A percentile compares a stretch with the other conserved stretches of the same genome.
phyloP scores from a whole-genome alignment of 441 rosid species.

The Arabidopsis lyrata region DNA sequence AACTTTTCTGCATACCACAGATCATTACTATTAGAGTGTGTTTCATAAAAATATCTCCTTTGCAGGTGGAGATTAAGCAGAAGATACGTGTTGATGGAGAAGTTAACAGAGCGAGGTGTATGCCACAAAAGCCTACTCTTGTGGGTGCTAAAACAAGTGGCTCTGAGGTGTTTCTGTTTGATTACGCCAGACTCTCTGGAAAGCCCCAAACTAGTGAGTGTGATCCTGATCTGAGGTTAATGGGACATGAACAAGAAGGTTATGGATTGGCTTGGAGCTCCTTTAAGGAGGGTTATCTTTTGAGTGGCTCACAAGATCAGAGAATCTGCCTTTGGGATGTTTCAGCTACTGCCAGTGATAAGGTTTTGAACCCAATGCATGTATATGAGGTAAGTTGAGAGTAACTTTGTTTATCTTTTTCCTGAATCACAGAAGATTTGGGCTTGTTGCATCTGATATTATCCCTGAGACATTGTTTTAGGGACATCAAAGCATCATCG shows the following conservation, averaged over 20 bases:
- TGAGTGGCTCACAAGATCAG: slow-evolving; percentile 85
- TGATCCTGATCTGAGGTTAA: slow-evolving; percentile 79
- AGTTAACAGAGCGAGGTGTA: slow-evolving; percentile 84
- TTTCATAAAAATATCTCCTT: slow-evolving; percentile 8
- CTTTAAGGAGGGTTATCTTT: slow-evolving; percentile 74
- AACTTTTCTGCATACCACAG: neutral
- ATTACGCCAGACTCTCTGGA: slow-evolving; percentile 61
- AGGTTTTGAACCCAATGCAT: slow-evolving; percentile 64
- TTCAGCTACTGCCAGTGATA: slow-evolving; percentile 59
- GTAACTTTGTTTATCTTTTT: slow-evolving; percentile 12
- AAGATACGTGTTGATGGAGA: slow-evolving; percentile 86
- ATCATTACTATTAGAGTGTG: neutral
- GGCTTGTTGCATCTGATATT: slow-evolving; percentile 19
- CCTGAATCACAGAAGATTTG: neutral
- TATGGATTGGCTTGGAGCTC: slow-evolving; percentile 92
- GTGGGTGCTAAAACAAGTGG: slow-evolving; percentile 84
- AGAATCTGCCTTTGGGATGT: slow-evolving; percentile 88
- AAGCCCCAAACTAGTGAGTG: slow-evolving; percentile 54
- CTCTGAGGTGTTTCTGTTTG: slow-evolving; percentile 78
- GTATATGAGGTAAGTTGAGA: slow-evolving; percentile 62
- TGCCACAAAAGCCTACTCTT: slow-evolving; percentile 80
- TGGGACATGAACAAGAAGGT: slow-evolving; percentile 87
- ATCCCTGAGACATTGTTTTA: slow-evolving; percentile 29
- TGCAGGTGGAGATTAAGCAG: slow-evolving; percentile 78
- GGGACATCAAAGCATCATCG: slow-evolving; percentile 79